Conservation (phyloP, 2,329 filamentous ascomycete species). For the Zalaria obscura region DNA sequence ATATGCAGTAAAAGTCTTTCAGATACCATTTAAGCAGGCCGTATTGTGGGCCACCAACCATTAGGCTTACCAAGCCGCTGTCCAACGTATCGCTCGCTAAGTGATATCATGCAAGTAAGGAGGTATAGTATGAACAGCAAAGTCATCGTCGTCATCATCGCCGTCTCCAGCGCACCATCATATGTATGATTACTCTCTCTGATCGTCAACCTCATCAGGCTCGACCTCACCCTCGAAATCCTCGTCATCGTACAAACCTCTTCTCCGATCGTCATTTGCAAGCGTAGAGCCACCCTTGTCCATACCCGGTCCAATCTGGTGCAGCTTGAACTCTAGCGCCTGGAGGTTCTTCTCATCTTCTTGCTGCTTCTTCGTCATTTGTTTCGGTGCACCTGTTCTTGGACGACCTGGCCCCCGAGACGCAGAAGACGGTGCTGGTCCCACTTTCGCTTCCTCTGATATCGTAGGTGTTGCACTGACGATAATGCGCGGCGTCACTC, state of each 20-base stretch:
- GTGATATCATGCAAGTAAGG: neutral
- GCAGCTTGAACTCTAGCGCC: slow-evolving; percentile 36
- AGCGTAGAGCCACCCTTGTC: slow-evolving; percentile 39
- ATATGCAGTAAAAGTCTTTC: too few relatives aligned
- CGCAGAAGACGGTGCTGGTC: too few relatives aligned
- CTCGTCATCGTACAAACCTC: slow-evolving; percentile 36
- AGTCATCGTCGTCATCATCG: too few relatives aligned
- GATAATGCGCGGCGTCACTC: slow-evolving; percentile 26
- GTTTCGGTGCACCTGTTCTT: neutral
- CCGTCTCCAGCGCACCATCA: too few relatives aligned
- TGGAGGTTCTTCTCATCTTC: slow-evolving; percentile 28
- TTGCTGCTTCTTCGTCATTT: slow-evolving; percentile 1
- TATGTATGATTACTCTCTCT: neutral
- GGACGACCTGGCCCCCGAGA: neutral
- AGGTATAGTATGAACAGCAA: too few relatives aligned
- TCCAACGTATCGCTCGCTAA: neutral
- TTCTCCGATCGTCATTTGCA: slow-evolving; percentile 35
- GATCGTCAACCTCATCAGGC: slow-evolving; percentile 9
- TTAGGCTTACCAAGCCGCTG: too few relatives aligned
- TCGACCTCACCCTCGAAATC: slow-evolving; percentile 28
- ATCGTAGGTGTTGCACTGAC: neutral
- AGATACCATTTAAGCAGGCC: too few relatives aligned
- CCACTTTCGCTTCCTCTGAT: neutral
- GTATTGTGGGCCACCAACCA: too few relatives aligned
- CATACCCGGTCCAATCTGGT: slow-evolving; percentile 36